phyloP scores from a whole-genome alignment of 139 green algal genomes.

The Tetradesmus lagerheimii region DNA sequence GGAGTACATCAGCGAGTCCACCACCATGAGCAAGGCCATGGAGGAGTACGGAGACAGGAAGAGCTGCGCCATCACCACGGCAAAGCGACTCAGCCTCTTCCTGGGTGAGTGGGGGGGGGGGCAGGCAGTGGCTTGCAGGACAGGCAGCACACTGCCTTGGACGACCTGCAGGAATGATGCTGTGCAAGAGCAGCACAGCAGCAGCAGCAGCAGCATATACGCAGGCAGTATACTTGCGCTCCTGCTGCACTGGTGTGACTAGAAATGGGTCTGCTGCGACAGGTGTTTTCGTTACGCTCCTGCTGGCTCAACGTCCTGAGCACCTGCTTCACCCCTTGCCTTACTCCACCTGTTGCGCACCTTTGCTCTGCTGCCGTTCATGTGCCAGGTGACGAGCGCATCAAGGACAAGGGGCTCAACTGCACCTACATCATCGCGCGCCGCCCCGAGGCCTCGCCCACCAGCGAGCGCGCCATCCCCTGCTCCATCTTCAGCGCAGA shows the following conservation, averaged over 20 bases:
- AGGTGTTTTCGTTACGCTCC: too few species aligned
- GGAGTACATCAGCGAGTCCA: conserved; percentile 93
- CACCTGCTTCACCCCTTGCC: too few species aligned
- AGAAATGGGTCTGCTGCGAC: too few species aligned
- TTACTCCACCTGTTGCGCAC: too few species aligned
- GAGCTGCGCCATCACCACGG: conserved; percentile 92
- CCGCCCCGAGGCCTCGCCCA: conserved; percentile 73
- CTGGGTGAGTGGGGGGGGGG: conserved; percentile 65
- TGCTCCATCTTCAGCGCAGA: conserved; percentile 95
- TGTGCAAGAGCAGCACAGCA: background rate
- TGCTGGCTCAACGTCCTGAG: too few species aligned
- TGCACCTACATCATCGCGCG: conserved; percentile 67
- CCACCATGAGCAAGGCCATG: conserved; percentile 95
- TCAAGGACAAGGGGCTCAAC: conserved; percentile 95
- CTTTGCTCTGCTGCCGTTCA: background rate
- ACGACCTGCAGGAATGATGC: background rate
- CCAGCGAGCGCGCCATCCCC: conserved; percentile 92
- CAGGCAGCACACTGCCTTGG: background rate
- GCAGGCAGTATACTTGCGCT: too few species aligned
- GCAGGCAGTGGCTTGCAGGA: background rate
- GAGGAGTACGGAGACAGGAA: conserved; percentile 97
- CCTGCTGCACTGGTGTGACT: too few species aligned
- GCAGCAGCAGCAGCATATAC: too few species aligned
- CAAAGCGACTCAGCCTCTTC: conserved; percentile 89
- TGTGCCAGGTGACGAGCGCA: conserved; percentile 75